A percentile compares a stretch with the other conserved stretches of the same genome.
These are phyloP conservation scores for Phytophthora sp. DNA, from an alignment of 352 stramenopile genomes.

Conservation along the genomic window DNA sequence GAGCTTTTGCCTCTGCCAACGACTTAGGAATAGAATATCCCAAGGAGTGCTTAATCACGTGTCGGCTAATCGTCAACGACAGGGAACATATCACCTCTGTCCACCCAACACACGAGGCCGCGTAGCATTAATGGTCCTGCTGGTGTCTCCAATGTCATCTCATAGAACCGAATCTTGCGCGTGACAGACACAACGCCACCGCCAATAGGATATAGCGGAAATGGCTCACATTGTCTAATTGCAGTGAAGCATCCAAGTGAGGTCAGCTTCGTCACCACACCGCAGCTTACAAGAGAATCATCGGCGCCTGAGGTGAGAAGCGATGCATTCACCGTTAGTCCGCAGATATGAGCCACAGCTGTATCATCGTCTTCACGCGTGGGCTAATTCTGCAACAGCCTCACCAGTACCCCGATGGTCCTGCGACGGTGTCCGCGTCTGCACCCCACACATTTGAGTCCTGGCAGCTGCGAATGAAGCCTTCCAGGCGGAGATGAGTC, in stretches of 20 bases:
- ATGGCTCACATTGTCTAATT: background rate
- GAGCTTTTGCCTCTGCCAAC: background rate
- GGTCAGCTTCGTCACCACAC: background rate
- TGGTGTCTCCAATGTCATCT: background rate
- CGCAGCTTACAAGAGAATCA: background rate
- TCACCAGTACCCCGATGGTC: no score
- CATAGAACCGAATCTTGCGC: background rate
- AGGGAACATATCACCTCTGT: background rate
- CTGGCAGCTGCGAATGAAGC: background rate
- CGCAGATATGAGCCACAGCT: background rate
- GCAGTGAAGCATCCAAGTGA: background rate
- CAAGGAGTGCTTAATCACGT: background rate
- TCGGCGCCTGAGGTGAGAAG: background rate
- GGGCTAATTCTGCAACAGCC: background rate
- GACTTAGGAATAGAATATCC: constrained; percentile 1
- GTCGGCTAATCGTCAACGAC: background rate
- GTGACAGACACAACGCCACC: background rate
- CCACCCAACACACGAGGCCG: background rate
- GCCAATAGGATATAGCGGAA: background rate
- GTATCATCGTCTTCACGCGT: background rate
- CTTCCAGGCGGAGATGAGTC: background rate
- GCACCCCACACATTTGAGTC: background rate
- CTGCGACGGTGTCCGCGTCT: no score
- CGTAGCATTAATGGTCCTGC: background rate
- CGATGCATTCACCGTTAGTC: background rate